phyloP scores from a whole-genome alignment of 1,139 yeast genomes.

The Candida mesenterica region DNA sequence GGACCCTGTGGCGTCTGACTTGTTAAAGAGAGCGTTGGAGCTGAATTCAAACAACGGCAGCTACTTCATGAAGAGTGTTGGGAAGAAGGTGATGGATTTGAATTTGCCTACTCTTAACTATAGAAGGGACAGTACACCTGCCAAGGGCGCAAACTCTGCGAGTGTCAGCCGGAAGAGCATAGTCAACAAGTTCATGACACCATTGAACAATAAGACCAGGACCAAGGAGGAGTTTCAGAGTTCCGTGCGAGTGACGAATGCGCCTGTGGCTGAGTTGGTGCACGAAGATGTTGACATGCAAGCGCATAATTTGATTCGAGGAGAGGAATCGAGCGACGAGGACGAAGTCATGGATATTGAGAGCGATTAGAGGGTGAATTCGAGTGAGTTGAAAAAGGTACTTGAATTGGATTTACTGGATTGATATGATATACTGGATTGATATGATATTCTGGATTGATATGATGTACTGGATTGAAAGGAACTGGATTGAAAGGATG shows the following conservation, averaged over 20 bases:
- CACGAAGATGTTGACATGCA: conserved; percentile 6
- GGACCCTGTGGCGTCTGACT: conserved; percentile 82
- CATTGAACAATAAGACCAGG: conserved; percentile 20
- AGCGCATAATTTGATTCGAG: conserved; percentile 46
- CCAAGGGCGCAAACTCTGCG: conserved; percentile 12
- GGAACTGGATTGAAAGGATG: too few relatives aligned
- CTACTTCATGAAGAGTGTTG: conserved; percentile 24
- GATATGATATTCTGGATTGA: too few relatives aligned
- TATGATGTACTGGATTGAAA: too few relatives aligned
- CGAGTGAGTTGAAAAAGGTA: too few relatives aligned
- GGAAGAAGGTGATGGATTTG: conserved; percentile 14
- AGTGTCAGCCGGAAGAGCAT: conserved; percentile 7
- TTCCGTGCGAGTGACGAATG: too few relatives aligned
- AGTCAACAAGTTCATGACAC: conserved; percentile 20
- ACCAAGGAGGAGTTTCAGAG: conserved; percentile 12
- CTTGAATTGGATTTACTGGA: too few relatives aligned
- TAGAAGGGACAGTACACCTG: not conserved
- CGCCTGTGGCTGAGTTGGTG: too few relatives aligned
- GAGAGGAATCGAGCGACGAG: conserved; percentile 57
- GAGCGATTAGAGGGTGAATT: conserved; percentile 48
- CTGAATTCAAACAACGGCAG: conserved; percentile 45
- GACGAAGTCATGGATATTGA: conserved; percentile 66
- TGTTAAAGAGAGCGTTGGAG: conserved; percentile 77
- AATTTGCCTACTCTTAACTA: conserved; percentile 17
- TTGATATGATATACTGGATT: too few relatives aligned